Evolutionary conservation across 352 stramenopile species (phyloP).

Genomic region (Globisporangium middletonii): DNA sequence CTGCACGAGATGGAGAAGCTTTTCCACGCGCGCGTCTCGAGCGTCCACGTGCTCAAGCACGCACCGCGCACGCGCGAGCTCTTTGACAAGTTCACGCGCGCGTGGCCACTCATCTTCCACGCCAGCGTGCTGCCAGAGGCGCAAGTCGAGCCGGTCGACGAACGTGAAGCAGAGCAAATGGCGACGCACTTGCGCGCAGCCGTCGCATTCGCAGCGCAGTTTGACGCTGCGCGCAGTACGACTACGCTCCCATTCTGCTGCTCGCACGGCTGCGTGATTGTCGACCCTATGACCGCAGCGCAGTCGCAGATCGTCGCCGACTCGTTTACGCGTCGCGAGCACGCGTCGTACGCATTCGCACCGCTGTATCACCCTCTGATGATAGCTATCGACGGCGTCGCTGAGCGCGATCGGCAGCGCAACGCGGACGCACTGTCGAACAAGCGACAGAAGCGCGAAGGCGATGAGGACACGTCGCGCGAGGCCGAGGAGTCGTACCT

Average conservation of each 20-base stretch:
- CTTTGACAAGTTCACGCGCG: conserved; percentile 52
- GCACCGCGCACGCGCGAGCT: conserved; percentile 49
- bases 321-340: conserved; percentile 7
- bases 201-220: conserved; percentile 14
- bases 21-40: conserved; percentile 43
- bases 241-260: conserved; percentile 26
- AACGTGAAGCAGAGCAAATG: conserved; percentile 30
- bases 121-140: conserved; percentile 45
- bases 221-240: conserved; percentile 10
- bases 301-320: conserved; percentile 26
- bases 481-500: conserved; percentile 60
- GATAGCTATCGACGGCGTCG: conserved; percentile 59
- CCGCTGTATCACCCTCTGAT: conserved; percentile 66
- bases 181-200: conserved; percentile 21
- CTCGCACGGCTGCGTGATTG: conserved; percentile 44
- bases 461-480: neutral
- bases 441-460: conserved; percentile 34
- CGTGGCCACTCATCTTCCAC: conserved; percentile 79
- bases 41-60: conserved; percentile 44
- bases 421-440: conserved; percentile 12
- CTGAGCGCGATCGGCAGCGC: conserved; percentile 44
- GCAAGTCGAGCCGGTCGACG: conserved; percentile 31
- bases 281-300: conserved; percentile 25
- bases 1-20: conserved; percentile 21
- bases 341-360: conserved; percentile 28